Percentiles rank a stretch among this genome's conserved stretches.
These are phyloP conservation scores for Tetrapisispora iriomotensis DNA, from an alignment of 805 yeast genomes.

Conservation along the genomic window DNA sequence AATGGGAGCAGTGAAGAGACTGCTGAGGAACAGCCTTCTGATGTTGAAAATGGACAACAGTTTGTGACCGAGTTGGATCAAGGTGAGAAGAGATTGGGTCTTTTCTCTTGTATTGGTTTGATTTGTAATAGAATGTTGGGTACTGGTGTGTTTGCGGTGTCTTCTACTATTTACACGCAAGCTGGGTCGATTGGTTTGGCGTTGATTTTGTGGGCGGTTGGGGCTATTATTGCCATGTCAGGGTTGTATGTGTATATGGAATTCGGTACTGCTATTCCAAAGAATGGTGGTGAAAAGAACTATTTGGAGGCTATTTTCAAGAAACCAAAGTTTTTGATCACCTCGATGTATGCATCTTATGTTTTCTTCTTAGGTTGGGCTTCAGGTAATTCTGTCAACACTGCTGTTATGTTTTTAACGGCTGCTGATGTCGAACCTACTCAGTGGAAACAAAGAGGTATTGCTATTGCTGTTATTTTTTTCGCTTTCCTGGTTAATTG, in stretches of 20 bases:
- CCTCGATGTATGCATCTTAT: conserved; percentile 58
- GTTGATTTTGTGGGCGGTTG: conserved; percentile 64
- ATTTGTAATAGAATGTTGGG: conserved; percentile 64
- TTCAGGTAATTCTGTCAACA: conserved; percentile 70
- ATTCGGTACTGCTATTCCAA: conserved; percentile 67
- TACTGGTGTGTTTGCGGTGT: conserved; percentile 68
- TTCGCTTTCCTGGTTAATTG: conserved; percentile 60
- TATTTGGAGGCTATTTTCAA: conserved; percentile 63
- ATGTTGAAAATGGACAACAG: conserved; percentile 22
- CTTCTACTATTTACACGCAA: conserved; percentile 42
- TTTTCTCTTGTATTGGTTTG: conserved; percentile 52
- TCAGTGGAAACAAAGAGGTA: conserved; percentile 68
- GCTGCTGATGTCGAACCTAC: conserved; percentile 64
- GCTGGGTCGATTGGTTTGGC: conserved; percentile 65
- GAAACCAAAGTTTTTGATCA: conserved; percentile 59
- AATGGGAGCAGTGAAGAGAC: not conserved
- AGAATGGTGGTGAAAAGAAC: conserved; percentile 82
- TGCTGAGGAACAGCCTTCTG: conserved; percentile 7
- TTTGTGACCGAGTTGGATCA: conserved; percentile 31
- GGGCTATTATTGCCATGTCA: conserved; percentile 55
- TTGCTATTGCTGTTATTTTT: conserved; percentile 65
- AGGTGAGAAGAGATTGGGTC: conserved; percentile 38
- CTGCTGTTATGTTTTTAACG: conserved; percentile 64
- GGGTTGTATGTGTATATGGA: conserved; percentile 69
- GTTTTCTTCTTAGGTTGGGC: conserved; percentile 78